These are phyloP conservation scores for Allium cepa DNA, from an alignment of 106 monocot species.

Conservation along the genomic window DNA sequence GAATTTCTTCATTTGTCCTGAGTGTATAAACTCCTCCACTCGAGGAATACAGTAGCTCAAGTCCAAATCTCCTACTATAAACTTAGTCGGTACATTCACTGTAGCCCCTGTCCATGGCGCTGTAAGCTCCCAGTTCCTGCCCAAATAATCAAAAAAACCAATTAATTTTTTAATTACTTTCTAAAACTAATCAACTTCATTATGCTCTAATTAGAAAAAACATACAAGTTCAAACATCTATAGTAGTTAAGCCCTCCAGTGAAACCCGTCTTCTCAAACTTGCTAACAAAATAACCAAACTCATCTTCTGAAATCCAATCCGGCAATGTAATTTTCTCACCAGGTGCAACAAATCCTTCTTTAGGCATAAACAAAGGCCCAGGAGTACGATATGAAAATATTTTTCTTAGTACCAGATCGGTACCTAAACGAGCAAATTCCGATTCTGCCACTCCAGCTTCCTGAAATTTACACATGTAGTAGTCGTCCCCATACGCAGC, in stretches of 20 bases:
- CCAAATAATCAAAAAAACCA: too few species aligned
- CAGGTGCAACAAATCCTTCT: background rate
- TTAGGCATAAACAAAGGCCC: background rate
- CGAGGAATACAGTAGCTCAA: too few species aligned
- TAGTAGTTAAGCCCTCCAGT: conserved; percentile 71
- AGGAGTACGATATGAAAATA: conserved; percentile 1
- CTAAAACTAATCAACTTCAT: too few species aligned
- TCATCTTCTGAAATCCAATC: conserved; percentile 55
- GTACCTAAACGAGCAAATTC: conserved; percentile 1
- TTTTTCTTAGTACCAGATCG: background rate
- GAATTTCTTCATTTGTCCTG: conserved; percentile 22
- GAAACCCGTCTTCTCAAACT: conserved; percentile 46
- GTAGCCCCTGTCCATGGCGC: too few species aligned
- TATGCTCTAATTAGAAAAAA: background rate
- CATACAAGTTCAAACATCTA: conserved; percentile 47
- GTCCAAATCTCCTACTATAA: too few species aligned
- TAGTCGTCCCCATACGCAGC: conserved; percentile 34
- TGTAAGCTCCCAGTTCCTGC: too few species aligned
- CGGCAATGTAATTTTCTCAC: conserved; percentile 12
- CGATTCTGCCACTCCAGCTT: conserved; percentile 4
- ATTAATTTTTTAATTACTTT: too few species aligned
- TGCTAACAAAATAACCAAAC: conserved; percentile 31
- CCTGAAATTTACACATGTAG: conserved; percentile 42
- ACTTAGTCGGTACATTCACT: too few species aligned
- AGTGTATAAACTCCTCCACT: conserved; percentile 17